Conservation (phyloP, 768 basidiomycete genomes). For the Boletus fagicola region DNA sequence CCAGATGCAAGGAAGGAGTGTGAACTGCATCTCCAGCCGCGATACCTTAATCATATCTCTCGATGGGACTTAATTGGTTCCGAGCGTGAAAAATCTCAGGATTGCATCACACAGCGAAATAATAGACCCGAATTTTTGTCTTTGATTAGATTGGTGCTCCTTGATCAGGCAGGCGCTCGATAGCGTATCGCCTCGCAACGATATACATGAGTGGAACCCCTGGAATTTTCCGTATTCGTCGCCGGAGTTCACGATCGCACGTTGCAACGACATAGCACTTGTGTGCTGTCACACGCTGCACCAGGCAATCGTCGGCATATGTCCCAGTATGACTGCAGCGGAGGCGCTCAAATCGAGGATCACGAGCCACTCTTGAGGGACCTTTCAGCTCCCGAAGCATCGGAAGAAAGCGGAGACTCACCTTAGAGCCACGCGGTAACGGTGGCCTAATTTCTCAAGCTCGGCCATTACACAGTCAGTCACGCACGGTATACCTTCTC, state of each 20-base stretch:
- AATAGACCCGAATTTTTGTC: background rate
- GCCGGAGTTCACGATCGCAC: slow-evolving; percentile 91
- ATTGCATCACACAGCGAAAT: background rate
- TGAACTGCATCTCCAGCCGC: background rate
- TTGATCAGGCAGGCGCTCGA: slow-evolving; percentile 93
- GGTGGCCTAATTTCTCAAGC: slow-evolving; percentile 94
- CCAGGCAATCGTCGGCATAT: slow-evolving; percentile 99
- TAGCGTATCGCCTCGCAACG: slow-evolving; percentile 85
- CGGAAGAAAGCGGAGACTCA: slow-evolving; percentile 37
- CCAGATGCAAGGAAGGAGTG: background rate
- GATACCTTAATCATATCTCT: background rate
- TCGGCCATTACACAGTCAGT: slow-evolving; percentile 99
- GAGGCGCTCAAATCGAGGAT: slow-evolving; percentile 94
- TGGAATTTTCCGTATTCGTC: slow-evolving; percentile 88
- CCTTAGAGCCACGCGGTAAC: slow-evolving; percentile 93
- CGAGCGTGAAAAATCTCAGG: slow-evolving; percentile 2
- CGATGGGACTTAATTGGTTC: background rate
- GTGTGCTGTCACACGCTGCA: slow-evolving; percentile 92
- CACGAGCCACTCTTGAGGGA: slow-evolving; percentile 84
- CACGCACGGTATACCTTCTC: slow-evolving; percentile 92
- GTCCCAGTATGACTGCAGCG: slow-evolving; percentile 91
- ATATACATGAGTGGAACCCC: slow-evolving; percentile 98
- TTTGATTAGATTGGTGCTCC: slow-evolving; percentile 62
- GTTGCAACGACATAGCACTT: slow-evolving; percentile 98
- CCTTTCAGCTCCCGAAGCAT: slow-evolving; percentile 4